These are phyloP conservation scores for Medicago lupulina DNA, from an alignment of 306 rosid species.

Conservation along the genomic window DNA sequence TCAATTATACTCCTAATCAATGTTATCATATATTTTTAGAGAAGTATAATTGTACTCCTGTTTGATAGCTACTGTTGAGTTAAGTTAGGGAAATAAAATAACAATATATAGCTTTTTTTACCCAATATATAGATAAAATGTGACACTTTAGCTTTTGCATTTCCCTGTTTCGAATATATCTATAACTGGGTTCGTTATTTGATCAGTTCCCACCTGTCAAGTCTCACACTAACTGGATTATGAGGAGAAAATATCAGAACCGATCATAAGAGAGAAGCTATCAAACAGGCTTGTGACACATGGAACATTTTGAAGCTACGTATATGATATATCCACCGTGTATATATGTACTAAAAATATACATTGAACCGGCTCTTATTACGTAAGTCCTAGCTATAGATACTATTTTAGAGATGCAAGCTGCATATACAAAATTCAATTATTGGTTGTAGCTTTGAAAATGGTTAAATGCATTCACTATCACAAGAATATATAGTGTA, in stretches of 20 bases:
- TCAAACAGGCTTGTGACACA: constrained; percentile 52
- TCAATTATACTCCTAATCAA: no score
- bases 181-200: constrained; percentile 39
- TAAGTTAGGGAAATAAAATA: background rate
- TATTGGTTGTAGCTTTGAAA: constrained; percentile 15
- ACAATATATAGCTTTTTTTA: background rate
- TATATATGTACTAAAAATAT: constrained; percentile 20
- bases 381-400: background rate
- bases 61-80: no score
- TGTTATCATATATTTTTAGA: no score
- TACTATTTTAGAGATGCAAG: constrained; percentile 19
- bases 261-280: constrained; percentile 34
- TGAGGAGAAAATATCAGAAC: constrained; percentile 34
- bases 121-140: background rate
- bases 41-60: no score
- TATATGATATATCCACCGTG: constrained; percentile 4
- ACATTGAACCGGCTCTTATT: constrained; percentile 49
- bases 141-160: constrained; percentile 37
- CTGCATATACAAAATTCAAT: constrained; percentile 36
- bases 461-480: background rate
- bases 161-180: constrained; percentile 42
- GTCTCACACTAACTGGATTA: constrained; percentile 34
- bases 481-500: background rate
- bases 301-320: constrained; percentile 39
- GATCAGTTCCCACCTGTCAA: constrained; percentile 54